A percentile compares a stretch with the other conserved stretches of the same genome.
phyloP scores from a whole-genome alignment of 345 rosid genomes.

The Passiflora organensis region DNA sequence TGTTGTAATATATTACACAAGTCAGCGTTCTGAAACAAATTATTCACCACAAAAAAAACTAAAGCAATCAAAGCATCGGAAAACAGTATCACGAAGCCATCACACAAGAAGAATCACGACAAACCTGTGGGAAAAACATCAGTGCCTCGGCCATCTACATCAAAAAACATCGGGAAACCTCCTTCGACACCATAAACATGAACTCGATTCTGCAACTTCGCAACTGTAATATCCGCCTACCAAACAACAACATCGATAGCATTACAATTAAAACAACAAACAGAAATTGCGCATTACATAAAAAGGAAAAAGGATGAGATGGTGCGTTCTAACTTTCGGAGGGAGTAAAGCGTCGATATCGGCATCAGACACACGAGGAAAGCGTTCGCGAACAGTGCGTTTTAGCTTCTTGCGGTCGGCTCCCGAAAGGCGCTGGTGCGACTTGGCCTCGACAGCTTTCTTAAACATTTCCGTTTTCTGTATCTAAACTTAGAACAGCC shows the following conservation, averaged over 20 bases:
- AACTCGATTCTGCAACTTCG: constrained; percentile 81
- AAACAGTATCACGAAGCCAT: not conserved
- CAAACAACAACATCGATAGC: not conserved
- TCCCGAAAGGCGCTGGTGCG: constrained; percentile 91
- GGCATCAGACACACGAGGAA: constrained; percentile 62
- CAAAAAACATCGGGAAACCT: constrained; percentile 78
- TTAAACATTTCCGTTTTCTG: constrained; percentile 81
- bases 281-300: not conserved
- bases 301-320: not conserved
- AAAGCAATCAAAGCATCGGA: not conserved
- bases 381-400: constrained; percentile 55
- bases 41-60: too few relatives aligned
- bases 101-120: not conserved
- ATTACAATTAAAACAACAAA: not conserved
- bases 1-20: too few relatives aligned
- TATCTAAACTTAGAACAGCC: too few relatives aligned
- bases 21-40: too few relatives aligned
- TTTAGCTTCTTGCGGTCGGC: constrained; percentile 89
- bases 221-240: constrained; percentile 75
- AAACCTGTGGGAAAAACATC: constrained; percentile 89
- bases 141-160: constrained; percentile 79
- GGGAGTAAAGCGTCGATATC: constrained; percentile 74
- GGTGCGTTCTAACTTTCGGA: constrained; percentile 52
- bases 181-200: constrained; percentile 73
- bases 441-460: constrained; percentile 85